Evolutionary conservation across 257 asterid genomes (phyloP).

Genomic region (Gentiana macrophylla): DNA sequence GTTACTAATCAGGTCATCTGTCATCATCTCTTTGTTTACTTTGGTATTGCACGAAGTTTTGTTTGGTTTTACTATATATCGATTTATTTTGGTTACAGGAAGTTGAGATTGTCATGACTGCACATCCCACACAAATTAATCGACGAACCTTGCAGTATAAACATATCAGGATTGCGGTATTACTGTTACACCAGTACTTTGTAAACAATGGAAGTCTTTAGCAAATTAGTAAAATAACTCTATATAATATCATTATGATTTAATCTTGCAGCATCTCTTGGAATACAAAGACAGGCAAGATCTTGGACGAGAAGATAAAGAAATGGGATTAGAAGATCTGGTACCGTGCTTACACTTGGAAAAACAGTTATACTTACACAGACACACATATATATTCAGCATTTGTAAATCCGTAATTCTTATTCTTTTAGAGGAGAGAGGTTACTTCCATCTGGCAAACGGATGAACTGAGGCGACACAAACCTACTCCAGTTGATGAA

Average conservation of each 20-base stretch:
- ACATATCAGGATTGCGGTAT: slow-evolving; percentile 87
- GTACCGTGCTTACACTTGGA: slow-evolving; percentile 17
- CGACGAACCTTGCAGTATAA: slow-evolving; percentile 92
- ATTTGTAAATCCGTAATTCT: slow-evolving; percentile 5
- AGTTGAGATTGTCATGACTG: slow-evolving; percentile 97
- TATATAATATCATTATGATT: background rate
- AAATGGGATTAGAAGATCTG: slow-evolving; percentile 92
- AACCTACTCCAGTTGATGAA: slow-evolving; percentile 98
- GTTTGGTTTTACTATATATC: background rate
- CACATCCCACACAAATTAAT: slow-evolving; percentile 96
- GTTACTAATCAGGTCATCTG: slow-evolving; percentile 82
- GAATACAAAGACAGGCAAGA: slow-evolving; percentile 87
- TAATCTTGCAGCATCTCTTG: slow-evolving; percentile 63
- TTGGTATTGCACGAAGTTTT: too few species aligned
- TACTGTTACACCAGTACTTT: background rate
- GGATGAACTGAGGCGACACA: slow-evolving; percentile 95
- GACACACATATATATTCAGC: background rate
- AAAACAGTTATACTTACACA: too few species aligned
- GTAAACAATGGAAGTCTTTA: too few species aligned
- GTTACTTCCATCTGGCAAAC: slow-evolving; percentile 96
- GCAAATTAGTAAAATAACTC: background rate
- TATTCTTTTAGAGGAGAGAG: slow-evolving; percentile 64
- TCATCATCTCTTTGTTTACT: background rate
- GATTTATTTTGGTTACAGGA: slow-evolving; percentile 30
- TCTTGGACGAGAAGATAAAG: slow-evolving; percentile 79